phyloP scores from a whole-genome alignment of 306 rosid genomes.

The Rosa multiflora region DNA sequence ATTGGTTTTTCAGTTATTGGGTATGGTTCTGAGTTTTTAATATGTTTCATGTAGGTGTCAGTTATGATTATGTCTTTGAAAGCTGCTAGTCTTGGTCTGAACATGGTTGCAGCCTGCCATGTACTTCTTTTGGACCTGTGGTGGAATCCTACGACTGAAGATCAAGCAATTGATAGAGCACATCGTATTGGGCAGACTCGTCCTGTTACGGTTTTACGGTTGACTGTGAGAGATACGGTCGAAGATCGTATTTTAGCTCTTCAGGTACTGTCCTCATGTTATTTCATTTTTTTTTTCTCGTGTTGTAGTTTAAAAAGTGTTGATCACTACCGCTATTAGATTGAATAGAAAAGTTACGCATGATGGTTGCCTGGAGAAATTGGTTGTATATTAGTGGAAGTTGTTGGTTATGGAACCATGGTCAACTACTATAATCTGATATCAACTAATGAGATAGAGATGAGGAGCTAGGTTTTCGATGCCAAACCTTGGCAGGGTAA shows the following conservation, averaged over 20 bases:
- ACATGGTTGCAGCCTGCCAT: slow-evolving; percentile 96
- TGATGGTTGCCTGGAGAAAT: background rate
- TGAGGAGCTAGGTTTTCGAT: too few species aligned
- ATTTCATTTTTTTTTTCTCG: background rate
- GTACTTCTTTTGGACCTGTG: slow-evolving; percentile 93
- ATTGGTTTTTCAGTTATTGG: background rate
- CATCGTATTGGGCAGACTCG: slow-evolving; percentile 99
- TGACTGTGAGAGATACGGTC: slow-evolving; percentile 91
- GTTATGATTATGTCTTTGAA: slow-evolving; percentile 92
- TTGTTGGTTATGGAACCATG: background rate
- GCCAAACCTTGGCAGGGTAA: too few species aligned
- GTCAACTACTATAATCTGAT: too few species aligned
- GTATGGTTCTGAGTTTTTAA: slow-evolving; percentile 9
- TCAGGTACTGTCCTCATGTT: slow-evolving; percentile 52
- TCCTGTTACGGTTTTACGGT: slow-evolving; percentile 88
- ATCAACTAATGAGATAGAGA: too few species aligned
- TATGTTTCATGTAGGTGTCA: slow-evolving; percentile 37
- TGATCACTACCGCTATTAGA: background rate
- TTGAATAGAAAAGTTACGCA: background rate
- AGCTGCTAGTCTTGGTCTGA: slow-evolving; percentile 99
- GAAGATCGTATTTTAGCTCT: slow-evolving; percentile 97
- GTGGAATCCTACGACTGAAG: slow-evolving; percentile 99
- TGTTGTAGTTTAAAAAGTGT: background rate
- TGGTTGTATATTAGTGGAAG: background rate
- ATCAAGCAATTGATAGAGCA: slow-evolving; percentile 96